These are phyloP conservation scores for Peniophora sp. DNA, from an alignment of 1,284 basidiomycete species.

Conservation along the genomic window DNA sequence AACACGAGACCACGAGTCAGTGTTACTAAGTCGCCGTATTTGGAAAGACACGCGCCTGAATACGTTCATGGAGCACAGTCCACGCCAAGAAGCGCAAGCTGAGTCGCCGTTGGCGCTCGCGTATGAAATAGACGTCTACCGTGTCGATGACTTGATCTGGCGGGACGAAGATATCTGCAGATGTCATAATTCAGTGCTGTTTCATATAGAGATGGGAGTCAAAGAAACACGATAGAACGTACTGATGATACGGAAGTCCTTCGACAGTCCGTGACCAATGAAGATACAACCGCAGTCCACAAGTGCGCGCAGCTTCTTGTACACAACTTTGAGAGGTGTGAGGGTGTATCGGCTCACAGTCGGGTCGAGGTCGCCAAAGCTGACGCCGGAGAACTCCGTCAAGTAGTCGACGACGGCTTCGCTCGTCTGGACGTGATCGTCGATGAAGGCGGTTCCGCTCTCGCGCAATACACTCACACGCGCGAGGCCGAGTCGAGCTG, in stretches of 20 bases:
- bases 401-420: slow-evolving; percentile 94
- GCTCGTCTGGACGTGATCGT: slow-evolving; percentile 95
- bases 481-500: slow-evolving; percentile 86
- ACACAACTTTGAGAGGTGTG: slow-evolving; percentile 92
- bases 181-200: too few relatives aligned
- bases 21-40: too few relatives aligned
- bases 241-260: slow-evolving; percentile 99
- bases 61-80: slow-evolving; percentile 86
- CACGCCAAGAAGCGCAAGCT: slow-evolving; percentile 93
- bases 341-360: slow-evolving; percentile 79
- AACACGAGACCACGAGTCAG: too few relatives aligned
- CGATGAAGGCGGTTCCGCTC: slow-evolving; percentile 88
- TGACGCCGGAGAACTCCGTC: slow-evolving; percentile 95
- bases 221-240: slow-evolving; percentile 22
- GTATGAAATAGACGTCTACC: slow-evolving; percentile 88
- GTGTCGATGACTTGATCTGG: slow-evolving; percentile 95
- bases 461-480: slow-evolving; percentile 89
- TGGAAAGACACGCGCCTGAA: slow-evolving; percentile 42
- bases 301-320: slow-evolving; percentile 93
- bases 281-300: slow-evolving; percentile 96
- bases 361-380: slow-evolving; percentile 89
- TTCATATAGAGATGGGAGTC: neutral
- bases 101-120: slow-evolving; percentile 76
- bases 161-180: slow-evolving; percentile 88
- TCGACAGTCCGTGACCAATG: slow-evolving; percentile 97